Percentiles rank a stretch among this genome's conserved stretches.
phyloP scores from a whole-genome alignment of 2,329 filamentous ascomycete species.

The Colletotrichum horii region DNA sequence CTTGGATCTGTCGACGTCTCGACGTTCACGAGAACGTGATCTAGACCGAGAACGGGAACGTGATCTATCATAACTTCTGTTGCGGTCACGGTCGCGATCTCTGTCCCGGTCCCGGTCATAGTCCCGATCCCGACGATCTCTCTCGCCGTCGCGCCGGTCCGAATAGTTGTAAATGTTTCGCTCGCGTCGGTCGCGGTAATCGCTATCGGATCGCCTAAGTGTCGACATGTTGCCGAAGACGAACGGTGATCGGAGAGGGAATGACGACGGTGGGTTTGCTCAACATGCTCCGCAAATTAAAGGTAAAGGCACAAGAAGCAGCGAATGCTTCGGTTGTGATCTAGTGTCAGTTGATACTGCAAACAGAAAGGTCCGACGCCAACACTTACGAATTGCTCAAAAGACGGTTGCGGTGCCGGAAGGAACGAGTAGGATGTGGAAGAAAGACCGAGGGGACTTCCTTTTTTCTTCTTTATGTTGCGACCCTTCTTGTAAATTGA shows the following conservation, averaged over 20 bases:
- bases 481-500: background rate
- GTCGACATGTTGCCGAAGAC: background rate
- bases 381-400: background rate
- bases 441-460: background rate
- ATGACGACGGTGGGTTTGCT: background rate
- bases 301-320: background rate
- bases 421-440: background rate
- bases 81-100: slow-evolving; percentile 23
- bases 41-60: background rate
- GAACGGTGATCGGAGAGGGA: background rate
- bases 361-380: background rate
- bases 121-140: background rate
- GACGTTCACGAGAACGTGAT: background rate
- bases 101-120: background rate
- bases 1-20: background rate
- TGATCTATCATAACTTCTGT: background rate
- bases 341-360: background rate
- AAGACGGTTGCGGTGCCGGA: background rate
- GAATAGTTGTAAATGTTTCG: background rate
- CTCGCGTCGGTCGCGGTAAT: background rate
- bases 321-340: background rate
- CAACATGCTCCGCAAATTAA: background rate
- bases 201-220: background rate
- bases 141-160: slow-evolving; percentile 6
- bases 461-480: background rate